These are phyloP conservation scores for Chrysanthemum lavandulifolium DNA, from an alignment of 129 eudicot species.

Conservation along the genomic window DNA sequence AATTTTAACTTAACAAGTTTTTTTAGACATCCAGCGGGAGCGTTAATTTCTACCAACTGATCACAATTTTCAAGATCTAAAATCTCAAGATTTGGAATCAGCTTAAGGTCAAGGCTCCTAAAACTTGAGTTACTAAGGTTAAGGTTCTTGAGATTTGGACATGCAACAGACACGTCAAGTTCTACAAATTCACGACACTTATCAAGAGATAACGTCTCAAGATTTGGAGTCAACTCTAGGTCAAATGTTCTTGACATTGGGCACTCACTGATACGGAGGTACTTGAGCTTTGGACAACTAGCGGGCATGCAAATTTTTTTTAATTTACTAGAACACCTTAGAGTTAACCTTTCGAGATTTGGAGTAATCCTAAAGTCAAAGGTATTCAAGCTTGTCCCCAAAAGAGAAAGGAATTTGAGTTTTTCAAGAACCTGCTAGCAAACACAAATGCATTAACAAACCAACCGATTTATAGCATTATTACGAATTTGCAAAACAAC, in stretches of 20 bases:
- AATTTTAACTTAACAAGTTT: too few species aligned
- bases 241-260: neutral
- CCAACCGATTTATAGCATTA: neutral
- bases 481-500: neutral
- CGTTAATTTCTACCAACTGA: too few species aligned
- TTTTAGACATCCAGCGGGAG: too few species aligned
- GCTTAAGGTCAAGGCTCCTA: neutral
- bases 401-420: slow-evolving; percentile 18
- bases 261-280: neutral
- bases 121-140: neutral
- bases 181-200: neutral
- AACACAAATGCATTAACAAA: neutral
- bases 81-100: neutral
- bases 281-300: neutral
- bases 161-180: neutral
- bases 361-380: slow-evolving; percentile 21
- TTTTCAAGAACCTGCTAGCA: slow-evolving; percentile 13
- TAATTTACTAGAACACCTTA: slow-evolving; percentile 6
- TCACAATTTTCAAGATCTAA: neutral
- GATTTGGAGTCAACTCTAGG: neutral
- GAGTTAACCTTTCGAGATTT: slow-evolving; percentile 24
- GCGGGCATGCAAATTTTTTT: slow-evolving; percentile 10
- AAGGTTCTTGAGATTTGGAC: neutral
- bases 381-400: neutral
- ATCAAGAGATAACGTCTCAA: neutral